These are phyloP conservation scores for Syncephalastrum racemosum DNA, from an alignment of 371 early-diverging fungal genomes.

Conservation along the genomic window DNA sequence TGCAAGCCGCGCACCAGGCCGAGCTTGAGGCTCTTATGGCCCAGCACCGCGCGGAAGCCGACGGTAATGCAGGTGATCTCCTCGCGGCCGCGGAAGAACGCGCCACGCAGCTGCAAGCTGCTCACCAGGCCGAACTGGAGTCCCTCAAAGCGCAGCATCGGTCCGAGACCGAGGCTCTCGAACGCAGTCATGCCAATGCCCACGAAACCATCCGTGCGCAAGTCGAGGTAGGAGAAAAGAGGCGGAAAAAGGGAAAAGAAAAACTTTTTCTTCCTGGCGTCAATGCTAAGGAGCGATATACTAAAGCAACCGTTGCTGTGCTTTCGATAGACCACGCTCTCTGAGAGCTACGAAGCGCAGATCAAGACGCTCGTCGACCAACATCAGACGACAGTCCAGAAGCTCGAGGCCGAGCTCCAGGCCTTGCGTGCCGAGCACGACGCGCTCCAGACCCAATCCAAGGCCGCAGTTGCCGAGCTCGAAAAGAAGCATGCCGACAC, in stretches of 20 bases:
- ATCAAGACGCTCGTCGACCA: conserved; percentile 8
- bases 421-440: background rate
- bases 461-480: conserved; percentile 2
- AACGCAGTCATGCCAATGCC: background rate
- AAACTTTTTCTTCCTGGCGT: too few relatives aligned
- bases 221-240: background rate
- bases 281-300: background rate
- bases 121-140: conserved; percentile 10
- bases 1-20: background rate
- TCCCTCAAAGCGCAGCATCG: conserved; percentile 3
- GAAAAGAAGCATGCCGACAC: conserved; percentile 17
- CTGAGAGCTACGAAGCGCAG: conserved; percentile 17
- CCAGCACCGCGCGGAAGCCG: background rate
- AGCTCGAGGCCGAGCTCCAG: conserved; percentile 10
- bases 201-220: too few relatives aligned
- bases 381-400: conserved; percentile 5
- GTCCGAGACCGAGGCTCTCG: conserved; percentile 2
- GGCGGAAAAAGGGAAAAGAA: background rate
- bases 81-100: conserved; percentile 6
- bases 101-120: conserved; percentile 4
- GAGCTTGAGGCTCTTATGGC: background rate
- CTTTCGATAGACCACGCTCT: conserved; percentile 7
- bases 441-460: background rate
- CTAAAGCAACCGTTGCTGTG: too few relatives aligned
- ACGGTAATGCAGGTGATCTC: conserved; percentile 5